phyloP scores from a whole-genome alignment of 1,139 yeast genomes.

The Scheffersomyces insectosa region DNA sequence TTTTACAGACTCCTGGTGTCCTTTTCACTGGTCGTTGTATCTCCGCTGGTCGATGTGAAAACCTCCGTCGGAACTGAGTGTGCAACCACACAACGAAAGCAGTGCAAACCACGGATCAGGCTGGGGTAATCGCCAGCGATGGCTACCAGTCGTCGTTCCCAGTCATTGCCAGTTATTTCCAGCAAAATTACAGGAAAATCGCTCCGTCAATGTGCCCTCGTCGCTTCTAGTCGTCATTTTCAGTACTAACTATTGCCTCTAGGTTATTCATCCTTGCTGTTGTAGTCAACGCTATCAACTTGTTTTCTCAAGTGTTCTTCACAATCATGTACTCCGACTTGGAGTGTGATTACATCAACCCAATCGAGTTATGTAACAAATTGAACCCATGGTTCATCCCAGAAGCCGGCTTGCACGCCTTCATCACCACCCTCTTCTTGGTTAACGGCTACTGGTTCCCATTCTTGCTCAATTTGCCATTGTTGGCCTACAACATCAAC shows the following conservation, averaged over 20 bases:
- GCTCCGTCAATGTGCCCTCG: too few relatives aligned
- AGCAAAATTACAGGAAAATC: too few relatives aligned
- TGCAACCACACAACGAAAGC: too few relatives aligned
- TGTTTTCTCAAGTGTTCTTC: conserved; percentile 89
- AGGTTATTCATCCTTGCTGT: conserved; percentile 86
- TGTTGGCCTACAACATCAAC: conserved; percentile 78
- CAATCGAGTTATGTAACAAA: conserved; percentile 92
- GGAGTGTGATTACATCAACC: conserved; percentile 95
- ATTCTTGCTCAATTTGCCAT: conserved; percentile 81
- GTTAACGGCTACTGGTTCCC: conserved; percentile 94
- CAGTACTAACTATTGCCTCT: conserved; percentile 8
- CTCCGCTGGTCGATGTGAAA: too few relatives aligned
- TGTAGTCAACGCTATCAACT: conserved; percentile 77
- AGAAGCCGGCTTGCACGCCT: conserved; percentile 83
- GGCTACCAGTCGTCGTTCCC: too few relatives aligned
- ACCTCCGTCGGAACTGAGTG: too few relatives aligned
- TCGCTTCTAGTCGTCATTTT: too few relatives aligned
- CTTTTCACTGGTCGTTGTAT: too few relatives aligned
- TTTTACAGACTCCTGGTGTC: too few relatives aligned
- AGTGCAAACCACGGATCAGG: too few relatives aligned
- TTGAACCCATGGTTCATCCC: conserved; percentile 89
- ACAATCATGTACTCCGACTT: conserved; percentile 91
- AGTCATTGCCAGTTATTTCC: too few relatives aligned
- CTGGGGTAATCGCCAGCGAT: too few relatives aligned
- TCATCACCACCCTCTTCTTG: conserved; percentile 69